Base-by-base conservation (phyloP, 2,329 filamentous ascomycete genomes). In the Ophiosphaerella herpotricha region DNA sequence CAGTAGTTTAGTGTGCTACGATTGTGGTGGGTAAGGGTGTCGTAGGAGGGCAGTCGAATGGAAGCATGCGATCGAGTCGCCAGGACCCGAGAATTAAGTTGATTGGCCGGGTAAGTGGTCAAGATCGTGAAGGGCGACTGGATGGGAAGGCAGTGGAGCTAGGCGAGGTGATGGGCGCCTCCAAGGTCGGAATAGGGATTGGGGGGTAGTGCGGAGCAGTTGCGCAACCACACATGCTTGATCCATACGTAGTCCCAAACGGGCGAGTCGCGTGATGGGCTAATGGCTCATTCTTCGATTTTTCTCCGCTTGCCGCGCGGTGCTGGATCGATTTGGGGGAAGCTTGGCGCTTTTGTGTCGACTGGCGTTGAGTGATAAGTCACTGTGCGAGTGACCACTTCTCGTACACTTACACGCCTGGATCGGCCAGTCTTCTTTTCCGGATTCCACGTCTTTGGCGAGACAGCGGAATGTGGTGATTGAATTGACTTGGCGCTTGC, bases 271-370 rank as follows among this genome's bases (percentile, higher is more conserved):
- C 52, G 60, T 54, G 55, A 61, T 61, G 46, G 45, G 39, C 9
- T 35, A 44, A 31, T 37, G 39, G 37, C 16, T 23, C 24, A 55
- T 58, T 76, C 80, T 61, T 83, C 80, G 51, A 85, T 75, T 79
- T 90, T 95, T 77, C 92, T 87, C 77, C 91, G 85, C 82, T 97
- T 97, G 58, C 92, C 92, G 74, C 92, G 92, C 7, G 91, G 93
- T 33, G 92, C 91, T 21, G 92, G 90, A 59, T 91, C 89, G 77
- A 97, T 90, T 58, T 87, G 81, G n/a, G 69, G 68, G 54, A 71
- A 72, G 54, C 85, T 61, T 34, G 70, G 68, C 44, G 68, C 66
- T 50, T 68, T 66, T 44, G 63, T 68, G 40, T 74, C 69, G 46
- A 73, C 58, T 33, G 76, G 74, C 68, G 81, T 69, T 45, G 79